These are phyloP conservation scores for Gyrodon lividus DNA, from an alignment of 768 basidiomycete species.

Conservation along the genomic window DNA sequence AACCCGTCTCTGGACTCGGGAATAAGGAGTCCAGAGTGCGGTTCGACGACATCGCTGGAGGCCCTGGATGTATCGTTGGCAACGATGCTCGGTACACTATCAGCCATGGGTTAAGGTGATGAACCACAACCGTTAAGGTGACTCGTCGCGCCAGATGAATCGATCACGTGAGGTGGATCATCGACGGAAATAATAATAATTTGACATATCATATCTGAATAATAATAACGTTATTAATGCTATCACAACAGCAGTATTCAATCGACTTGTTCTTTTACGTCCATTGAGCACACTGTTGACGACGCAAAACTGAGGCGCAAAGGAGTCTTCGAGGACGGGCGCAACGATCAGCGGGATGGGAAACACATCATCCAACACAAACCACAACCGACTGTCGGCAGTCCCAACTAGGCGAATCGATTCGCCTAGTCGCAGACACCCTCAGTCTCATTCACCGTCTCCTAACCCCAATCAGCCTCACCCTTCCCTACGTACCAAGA, in stretches of 20 bases:
- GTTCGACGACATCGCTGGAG: constrained; percentile 10
- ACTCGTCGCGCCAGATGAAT: constrained; percentile 1
- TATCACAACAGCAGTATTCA: constrained; percentile 13
- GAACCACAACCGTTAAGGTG: background rate
- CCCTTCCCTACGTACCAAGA: constrained; percentile 63
- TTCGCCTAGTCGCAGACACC: constrained; percentile 14
- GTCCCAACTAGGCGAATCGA: constrained; percentile 27
- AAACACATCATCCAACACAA: constrained; percentile 32
- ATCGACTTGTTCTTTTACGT: constrained; percentile 32
- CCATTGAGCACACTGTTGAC: constrained; percentile 26
- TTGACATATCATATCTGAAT: background rate
- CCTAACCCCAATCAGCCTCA: constrained; percentile 48
- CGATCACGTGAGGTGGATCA: background rate
- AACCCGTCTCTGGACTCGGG: constrained; percentile 66
- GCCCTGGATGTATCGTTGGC: constrained; percentile 1
- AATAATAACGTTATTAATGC: background rate
- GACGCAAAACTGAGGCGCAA: constrained; percentile 15
- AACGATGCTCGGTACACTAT: background rate
- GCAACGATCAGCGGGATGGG: constrained; percentile 31
- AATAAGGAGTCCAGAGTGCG: constrained; percentile 34
- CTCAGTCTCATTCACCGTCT: constrained; percentile 36
- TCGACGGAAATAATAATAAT: background rate
- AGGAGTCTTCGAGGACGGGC: constrained; percentile 13
- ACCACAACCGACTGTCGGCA: constrained; percentile 28
- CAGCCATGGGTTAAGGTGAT: constrained; percentile 15